Evolutionary conservation across 805 yeast genomes (phyloP), one percentile per base, ranked within the genome.

Genomic region (Lipomyces chichibuensis): DNA sequence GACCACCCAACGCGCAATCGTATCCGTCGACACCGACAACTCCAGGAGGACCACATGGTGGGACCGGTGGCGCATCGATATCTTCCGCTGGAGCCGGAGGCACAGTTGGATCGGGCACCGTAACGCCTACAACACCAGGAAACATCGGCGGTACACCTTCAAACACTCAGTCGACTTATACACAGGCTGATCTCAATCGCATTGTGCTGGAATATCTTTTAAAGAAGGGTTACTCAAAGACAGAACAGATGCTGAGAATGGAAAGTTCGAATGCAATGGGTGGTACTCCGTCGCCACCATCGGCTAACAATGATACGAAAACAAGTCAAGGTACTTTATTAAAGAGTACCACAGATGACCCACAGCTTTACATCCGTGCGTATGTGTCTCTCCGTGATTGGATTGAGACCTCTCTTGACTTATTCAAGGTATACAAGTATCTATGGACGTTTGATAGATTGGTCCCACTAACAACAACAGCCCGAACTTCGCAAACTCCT

Each of bases 181-280:
- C 96, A 0, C 92, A 91, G 59, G 92, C 94, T 4, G 98, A 95
- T 77, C 83, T 95, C 76, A 94, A 93, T 77, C 82, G 95, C 70
- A 91, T 95, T 75, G 98, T 95, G 43, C 82, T 95, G 74, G 99
- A 95, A 74, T 95, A 94, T 74, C 83, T 95, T 72, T 90, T 88
- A 77, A 94, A 95, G 75, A 92, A 93, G 77, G 99, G 99, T 2
- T 95, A 92, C 75, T 93, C 90, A 72, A 87, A 89, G 72, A 94
- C 99, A 0, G 99, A 95, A 77, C 92, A 97, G 2, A 91, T 93
- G 88, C 83, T 95, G 60, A 85, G 99, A 69, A 86, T 92, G 69
- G 99, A 95, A 77, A 76, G 80, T 35, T 74, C 81, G 51, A 69
- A 76, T 33, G 74, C 77, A 2, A 73, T 74, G n/a, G 77, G 76